phyloP scores from a whole-genome alignment of 2,329 filamentous ascomycete genomes.

The Beauveria rudraprayagi region DNA sequence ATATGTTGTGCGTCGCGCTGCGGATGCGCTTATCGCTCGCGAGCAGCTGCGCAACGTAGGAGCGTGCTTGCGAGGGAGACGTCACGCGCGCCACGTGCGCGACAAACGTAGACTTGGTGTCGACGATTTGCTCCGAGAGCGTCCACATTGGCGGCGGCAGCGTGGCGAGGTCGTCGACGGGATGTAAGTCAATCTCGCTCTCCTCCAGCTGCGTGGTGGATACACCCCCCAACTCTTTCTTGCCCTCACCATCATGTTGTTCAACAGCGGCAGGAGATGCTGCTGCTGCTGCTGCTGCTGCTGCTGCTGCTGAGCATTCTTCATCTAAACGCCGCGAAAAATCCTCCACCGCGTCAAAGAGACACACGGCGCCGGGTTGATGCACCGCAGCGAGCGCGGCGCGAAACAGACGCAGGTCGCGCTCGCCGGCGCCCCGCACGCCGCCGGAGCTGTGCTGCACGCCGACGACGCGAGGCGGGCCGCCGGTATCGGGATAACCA shows the following conservation, averaged over 20 bases:
- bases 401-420: conserved; percentile 61
- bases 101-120: conserved; percentile 83
- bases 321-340: conserved; percentile 40
- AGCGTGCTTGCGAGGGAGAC: conserved; percentile 62
- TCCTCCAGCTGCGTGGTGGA: not conserved
- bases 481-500: conserved; percentile 69
- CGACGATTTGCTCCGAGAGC: conserved; percentile 63
- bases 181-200: conserved; percentile 12
- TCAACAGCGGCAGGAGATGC: conserved; percentile 14
- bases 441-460: conserved; percentile 75
- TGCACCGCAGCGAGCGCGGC: conserved; percentile 61
- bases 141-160: conserved; percentile 53
- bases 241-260: conserved; percentile 17
- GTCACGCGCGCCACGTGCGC: conserved; percentile 65
- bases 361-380: conserved; percentile 63
- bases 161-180: conserved; percentile 17
- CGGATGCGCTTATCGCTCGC: conserved; percentile 76
- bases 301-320: not conserved
- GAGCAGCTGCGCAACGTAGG: conserved; percentile 66
- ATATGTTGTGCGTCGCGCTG: conserved; percentile 91
- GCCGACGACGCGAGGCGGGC: conserved; percentile 65
- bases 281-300: conserved; percentile 11
- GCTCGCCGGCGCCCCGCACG: conserved; percentile 62
- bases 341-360: conserved; percentile 87
- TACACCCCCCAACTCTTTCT: conserved; percentile 10